Evolutionary conservation across 1,139 yeast genomes (phyloP), one percentile per base, ranked within the genome.

Genomic region (Spencermartinsiella ligniputridi): DNA sequence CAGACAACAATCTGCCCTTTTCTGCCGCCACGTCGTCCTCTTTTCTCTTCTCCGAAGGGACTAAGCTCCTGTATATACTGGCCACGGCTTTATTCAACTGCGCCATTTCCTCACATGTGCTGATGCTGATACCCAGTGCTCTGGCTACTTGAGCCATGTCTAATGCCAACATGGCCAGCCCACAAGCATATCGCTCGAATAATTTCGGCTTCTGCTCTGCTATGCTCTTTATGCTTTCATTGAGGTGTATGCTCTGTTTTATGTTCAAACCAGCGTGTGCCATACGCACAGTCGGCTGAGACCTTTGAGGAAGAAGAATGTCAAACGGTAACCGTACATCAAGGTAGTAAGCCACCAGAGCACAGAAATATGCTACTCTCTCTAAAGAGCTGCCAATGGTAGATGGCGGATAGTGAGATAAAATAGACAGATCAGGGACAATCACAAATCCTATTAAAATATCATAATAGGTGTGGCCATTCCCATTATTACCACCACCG

Each of bases 81-180:
- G 53, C 47, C 9, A 49, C 37, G 6, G 47, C 44, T 32, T 41
- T 42, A 40, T 52, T 50, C 19, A 51, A 39, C 34, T 49, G 49
- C 24, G 45, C 52, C 12, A 52, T 43, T 13, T 52, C 50, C 24
- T 44, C 47, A 2, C 48, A 35, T 1, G 40, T 24, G 19, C 27
- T 36, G 20, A 50, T 27, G 16, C 40, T 40, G 13, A 55, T 38
- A 1, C 54, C 55, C n/a, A 41, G 45, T 6, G 40, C 39, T 15
- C 42, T 37, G 3, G 58, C 55, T 2, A 65, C 41, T 22, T 51
- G 52, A 9, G 61, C 58, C 24, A 63, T 50, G 45, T 63, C 51
- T 13, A 63, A 49, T 2, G 63, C 58, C 4, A 66, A 57, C 69
- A 66, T 66, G 3, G 67, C 63, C 39, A 63, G 49, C 11, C 58